A percentile compares a stretch with the other conserved stretches of the same genome.
Evolutionary conservation across 805 yeast species (phyloP).

Genomic region (Cyberlindnera sargentensis): DNA sequence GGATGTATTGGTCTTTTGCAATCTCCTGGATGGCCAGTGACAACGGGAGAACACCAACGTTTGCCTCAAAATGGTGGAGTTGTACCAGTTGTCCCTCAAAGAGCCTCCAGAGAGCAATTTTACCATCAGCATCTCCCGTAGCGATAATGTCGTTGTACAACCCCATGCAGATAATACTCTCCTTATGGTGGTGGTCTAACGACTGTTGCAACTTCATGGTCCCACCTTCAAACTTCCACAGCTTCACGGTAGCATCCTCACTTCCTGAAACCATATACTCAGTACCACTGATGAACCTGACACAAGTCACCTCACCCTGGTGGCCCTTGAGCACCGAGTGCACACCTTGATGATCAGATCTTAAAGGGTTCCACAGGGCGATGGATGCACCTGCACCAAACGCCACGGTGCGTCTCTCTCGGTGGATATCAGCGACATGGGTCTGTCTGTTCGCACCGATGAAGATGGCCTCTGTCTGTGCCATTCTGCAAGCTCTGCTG

Average conservation of each 20-base stretch:
- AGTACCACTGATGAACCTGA: conserved; percentile 45
- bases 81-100: conserved; percentile 20
- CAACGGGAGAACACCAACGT: conserved; percentile 44
- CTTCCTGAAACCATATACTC: conserved; percentile 50
- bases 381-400: conserved; percentile 64
- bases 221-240: conserved; percentile 43
- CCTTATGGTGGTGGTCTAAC: conserved; percentile 40
- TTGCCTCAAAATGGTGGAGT: conserved; percentile 28
- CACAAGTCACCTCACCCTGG: conserved; percentile 56
- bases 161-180: conserved; percentile 50
- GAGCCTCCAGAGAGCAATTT: conserved; percentile 44
- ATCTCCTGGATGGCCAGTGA: conserved; percentile 30
- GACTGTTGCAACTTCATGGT: conserved; percentile 22
- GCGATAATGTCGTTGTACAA: conserved; percentile 33
- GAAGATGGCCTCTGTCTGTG: conserved; percentile 45
- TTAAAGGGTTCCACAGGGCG: conserved; percentile 64
- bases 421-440: conserved; percentile 47
- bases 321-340: conserved; percentile 54
- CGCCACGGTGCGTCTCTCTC: conserved; percentile 39
- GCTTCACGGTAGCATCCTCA: conserved; percentile 54
- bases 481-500: too few relatives aligned
- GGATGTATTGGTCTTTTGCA: conserved; percentile 29
- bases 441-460: conserved; percentile 68
- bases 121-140: conserved; percentile 62
- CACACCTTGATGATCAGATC: conserved; percentile 37